Conservation (phyloP, 2,329 filamentous ascomycete genomes). For the Lecanicillium sp. region DNA sequence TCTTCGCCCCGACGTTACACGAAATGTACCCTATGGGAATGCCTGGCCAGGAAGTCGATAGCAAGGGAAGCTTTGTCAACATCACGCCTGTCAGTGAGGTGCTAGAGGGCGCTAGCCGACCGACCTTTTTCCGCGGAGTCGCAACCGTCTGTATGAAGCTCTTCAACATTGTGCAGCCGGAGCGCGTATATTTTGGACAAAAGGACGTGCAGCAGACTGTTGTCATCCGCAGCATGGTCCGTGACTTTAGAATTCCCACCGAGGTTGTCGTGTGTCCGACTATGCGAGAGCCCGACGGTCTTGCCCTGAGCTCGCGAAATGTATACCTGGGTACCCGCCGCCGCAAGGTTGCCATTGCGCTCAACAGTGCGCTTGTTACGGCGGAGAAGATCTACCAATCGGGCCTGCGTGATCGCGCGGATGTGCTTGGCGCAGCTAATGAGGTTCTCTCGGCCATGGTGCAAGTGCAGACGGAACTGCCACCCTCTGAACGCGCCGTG, state of each 20-base stretch:
- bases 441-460: constrained; percentile 46
- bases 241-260: constrained; percentile 75
- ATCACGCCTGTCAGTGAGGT: constrained; percentile 77
- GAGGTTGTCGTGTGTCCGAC: constrained; percentile 69
- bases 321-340: constrained; percentile 79
- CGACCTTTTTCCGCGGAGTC: constrained; percentile 94
- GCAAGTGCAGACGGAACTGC: constrained; percentile 52
- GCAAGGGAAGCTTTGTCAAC: constrained; percentile 80
- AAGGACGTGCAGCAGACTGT: constrained; percentile 97
- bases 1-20: constrained; percentile 76
- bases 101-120: constrained; percentile 76
- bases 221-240: constrained; percentile 76
- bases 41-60: constrained; percentile 63
- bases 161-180: constrained; percentile 45
- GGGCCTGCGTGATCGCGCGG: constrained; percentile 42
- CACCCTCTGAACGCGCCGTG: constrained; percentile 51
- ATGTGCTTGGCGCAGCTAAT: constrained; percentile 66
- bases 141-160: constrained; percentile 91
- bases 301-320: constrained; percentile 89
- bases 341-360: constrained; percentile 61
- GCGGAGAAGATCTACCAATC: constrained; percentile 61
- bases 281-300: constrained; percentile 66
- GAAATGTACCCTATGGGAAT: constrained; percentile 84
- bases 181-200: constrained; percentile 84
- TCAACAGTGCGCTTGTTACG: constrained; percentile 59